These are phyloP conservation scores for Boletus fagicola DNA, from an alignment of 768 basidiomycete genomes.

Conservation along the genomic window DNA sequence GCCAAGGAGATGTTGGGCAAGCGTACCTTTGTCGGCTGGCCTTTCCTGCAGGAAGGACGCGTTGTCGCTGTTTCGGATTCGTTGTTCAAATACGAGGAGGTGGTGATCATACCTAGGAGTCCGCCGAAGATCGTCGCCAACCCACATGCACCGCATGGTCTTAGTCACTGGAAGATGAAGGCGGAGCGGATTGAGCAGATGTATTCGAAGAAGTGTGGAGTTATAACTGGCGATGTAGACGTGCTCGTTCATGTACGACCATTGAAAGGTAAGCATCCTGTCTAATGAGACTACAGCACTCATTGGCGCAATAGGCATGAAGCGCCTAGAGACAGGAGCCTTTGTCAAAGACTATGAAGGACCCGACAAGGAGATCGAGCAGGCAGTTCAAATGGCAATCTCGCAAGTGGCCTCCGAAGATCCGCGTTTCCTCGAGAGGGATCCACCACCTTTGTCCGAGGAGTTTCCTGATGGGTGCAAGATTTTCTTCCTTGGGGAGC, in stretches of 20 bases:
- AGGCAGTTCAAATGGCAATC: constrained; percentile 85
- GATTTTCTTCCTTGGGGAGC: constrained; percentile 94
- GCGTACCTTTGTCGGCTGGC: constrained; percentile 84
- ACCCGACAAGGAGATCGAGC: constrained; percentile 75
- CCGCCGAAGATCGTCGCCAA: constrained; percentile 60
- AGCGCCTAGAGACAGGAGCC: constrained; percentile 83
- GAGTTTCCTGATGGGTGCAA: constrained; percentile 90
- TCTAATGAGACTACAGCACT: not conserved
- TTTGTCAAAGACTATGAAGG: constrained; percentile 94
- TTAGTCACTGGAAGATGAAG: constrained; percentile 76
- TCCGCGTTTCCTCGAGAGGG: constrained; percentile 78
- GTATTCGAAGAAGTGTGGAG: constrained; percentile 89
- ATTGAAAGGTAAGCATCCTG: constrained; percentile 66
- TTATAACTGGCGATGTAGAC: constrained; percentile 79
- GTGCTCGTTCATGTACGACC: constrained; percentile 86
- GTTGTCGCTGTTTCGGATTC: constrained; percentile 87
- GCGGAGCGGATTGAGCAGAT: constrained; percentile 77
- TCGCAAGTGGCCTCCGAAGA: constrained; percentile 84
- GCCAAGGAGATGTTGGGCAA: constrained; percentile 74
- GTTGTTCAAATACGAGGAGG: constrained; percentile 81
- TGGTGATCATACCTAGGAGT: constrained; percentile 49
- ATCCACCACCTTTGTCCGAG: constrained; percentile 75
- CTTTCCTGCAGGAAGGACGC: constrained; percentile 89
- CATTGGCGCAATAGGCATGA: constrained; percentile 60
- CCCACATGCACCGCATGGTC: constrained; percentile 67